Conservation (phyloP, 2,329 filamentous ascomycete species). For the Huntiella bhutanensis region DNA sequence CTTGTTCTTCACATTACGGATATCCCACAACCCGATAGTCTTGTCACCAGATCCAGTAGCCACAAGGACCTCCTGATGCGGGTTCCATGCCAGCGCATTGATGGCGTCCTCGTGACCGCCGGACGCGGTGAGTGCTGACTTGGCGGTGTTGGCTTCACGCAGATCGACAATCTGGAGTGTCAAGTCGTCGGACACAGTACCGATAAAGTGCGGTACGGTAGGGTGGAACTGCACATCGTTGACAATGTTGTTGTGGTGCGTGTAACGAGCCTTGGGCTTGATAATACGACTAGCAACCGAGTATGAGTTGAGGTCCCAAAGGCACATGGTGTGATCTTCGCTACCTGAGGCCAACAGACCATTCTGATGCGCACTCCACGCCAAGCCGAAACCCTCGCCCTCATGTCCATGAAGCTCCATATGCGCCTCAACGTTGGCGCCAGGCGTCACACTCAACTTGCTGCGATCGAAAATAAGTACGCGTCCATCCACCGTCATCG, state of each 20-base stretch:
- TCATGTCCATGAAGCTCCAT: conserved; percentile 72
- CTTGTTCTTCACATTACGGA: conserved; percentile 77
- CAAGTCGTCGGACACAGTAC: conserved; percentile 85
- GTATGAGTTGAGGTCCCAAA: conserved; percentile 78
- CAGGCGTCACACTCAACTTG: conserved; percentile 68
- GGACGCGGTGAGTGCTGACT: conserved; percentile 48
- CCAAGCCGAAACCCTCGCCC: conserved; percentile 76
- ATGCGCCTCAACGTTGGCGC: conserved; percentile 58
- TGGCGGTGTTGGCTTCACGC: conserved; percentile 46
- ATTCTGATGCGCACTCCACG: conserved; percentile 72
- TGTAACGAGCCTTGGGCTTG: conserved; percentile 56
- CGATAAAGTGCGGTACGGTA: conserved; percentile 65
- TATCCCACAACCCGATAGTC: conserved; percentile 86
- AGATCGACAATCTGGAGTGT: conserved; percentile 83
- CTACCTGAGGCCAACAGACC: conserved; percentile 78
- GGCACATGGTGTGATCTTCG: conserved; percentile 74
- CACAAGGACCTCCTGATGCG: conserved; percentile 70
- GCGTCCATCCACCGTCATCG: conserved; percentile 69
- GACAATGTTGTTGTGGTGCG: conserved; percentile 74
- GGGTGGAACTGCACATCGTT: conserved; percentile 97
- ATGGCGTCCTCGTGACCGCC: conserved; percentile 79
- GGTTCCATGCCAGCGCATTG: conserved; percentile 91
- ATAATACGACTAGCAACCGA: conserved; percentile 50
- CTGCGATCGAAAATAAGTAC: conserved; percentile 92
- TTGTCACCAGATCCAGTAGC: conserved; percentile 92